Conservation (phyloP, 306 rosid species). For the Nissolia schottii region DNA sequence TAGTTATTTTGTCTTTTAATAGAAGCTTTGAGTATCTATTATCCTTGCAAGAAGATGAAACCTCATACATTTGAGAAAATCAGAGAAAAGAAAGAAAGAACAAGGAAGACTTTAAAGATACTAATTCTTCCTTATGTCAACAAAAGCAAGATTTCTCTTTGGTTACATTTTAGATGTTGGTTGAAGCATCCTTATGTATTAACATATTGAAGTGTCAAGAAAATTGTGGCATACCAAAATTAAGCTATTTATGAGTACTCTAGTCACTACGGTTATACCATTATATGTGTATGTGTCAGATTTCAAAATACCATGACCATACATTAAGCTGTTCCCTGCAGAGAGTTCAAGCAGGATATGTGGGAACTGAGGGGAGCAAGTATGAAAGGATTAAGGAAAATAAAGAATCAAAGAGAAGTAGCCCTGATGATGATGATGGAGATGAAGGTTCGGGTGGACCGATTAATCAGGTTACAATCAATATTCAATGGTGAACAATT, state of each 20-base stretch:
- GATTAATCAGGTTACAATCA: slow-evolving; percentile 51
- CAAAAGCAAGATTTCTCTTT: background rate
- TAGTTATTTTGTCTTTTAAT: background rate
- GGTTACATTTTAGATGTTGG: background rate
- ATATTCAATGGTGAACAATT: background rate
- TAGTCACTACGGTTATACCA: background rate
- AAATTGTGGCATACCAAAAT: background rate
- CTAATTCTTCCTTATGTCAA: background rate
- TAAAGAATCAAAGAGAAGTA: slow-evolving; percentile 30
- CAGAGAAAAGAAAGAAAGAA: background rate
- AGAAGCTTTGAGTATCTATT: background rate
- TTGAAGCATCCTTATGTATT: background rate
- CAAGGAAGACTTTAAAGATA: background rate
- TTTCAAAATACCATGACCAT: background rate
- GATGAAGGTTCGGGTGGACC: slow-evolving; percentile 47
- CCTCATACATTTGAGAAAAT: background rate
- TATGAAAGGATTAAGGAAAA: slow-evolving; percentile 22
- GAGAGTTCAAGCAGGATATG: slow-evolving; percentile 16
- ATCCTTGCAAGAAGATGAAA: background rate
- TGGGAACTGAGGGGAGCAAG: slow-evolving; percentile 25
- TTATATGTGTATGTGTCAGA: background rate
- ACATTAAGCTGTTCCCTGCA: background rate
- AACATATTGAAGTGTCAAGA: background rate
- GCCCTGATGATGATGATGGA: slow-evolving; percentile 33
- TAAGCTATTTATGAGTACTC: background rate